These are phyloP conservation scores for Rhipidocladum racemiflorum DNA, from an alignment of 176 grass and related monocot genomes.

Conservation along the genomic window DNA sequence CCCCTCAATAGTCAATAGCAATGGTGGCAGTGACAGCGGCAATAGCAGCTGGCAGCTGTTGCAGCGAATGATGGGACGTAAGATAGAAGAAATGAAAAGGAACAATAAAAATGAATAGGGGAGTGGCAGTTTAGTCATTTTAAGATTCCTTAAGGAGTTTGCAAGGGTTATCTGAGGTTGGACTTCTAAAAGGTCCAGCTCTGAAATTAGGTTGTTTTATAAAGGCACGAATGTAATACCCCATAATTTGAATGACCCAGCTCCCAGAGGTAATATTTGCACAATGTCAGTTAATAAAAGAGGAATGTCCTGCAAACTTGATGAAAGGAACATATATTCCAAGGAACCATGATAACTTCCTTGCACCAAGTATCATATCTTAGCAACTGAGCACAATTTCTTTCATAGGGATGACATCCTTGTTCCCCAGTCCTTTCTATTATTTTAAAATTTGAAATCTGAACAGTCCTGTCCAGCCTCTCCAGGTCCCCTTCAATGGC, in stretches of 20 bases:
- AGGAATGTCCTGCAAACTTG: not conserved
- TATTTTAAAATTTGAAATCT: not conserved
- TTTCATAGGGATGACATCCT: not conserved
- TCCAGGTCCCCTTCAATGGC: not conserved
- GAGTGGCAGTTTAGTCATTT: not conserved
- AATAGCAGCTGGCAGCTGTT: not conserved
- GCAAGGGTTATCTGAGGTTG: not conserved
- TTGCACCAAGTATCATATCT: not conserved
- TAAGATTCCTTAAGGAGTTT: not conserved
- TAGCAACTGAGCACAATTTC: not conserved
- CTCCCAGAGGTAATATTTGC: not conserved
- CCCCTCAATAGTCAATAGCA: not conserved
- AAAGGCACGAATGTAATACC: not conserved
- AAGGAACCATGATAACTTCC: not conserved
- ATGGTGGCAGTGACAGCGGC: not conserved
- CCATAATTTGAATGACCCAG: not conserved
- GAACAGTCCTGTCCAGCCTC: not conserved
- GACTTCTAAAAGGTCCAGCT: not conserved
- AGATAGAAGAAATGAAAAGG: not conserved
- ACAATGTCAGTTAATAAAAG: not conserved
- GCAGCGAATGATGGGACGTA: not conserved
- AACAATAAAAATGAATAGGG: not conserved
- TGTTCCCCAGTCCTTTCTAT: not conserved
- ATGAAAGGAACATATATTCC: not conserved
- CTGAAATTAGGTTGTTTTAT: conserved; percentile 5